Conservation (phyloP, 2,329 filamentous ascomycete species). For the Chalara sp. region DNA sequence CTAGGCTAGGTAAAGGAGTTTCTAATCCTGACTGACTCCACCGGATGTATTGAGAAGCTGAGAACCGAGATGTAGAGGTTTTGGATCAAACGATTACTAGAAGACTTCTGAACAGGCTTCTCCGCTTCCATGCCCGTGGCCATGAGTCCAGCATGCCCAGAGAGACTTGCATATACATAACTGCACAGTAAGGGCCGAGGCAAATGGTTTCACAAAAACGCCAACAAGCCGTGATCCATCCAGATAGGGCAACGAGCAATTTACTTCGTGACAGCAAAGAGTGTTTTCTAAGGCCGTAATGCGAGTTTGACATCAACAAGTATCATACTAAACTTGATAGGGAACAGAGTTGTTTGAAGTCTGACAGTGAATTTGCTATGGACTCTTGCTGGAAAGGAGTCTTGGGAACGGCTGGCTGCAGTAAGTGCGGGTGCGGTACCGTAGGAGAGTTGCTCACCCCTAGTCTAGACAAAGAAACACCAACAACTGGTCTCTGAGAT, state of each 20-base stretch:
- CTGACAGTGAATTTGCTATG: slow-evolving; percentile 19
- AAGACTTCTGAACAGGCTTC: slow-evolving; percentile 22
- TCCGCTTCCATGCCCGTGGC: slow-evolving; percentile 23
- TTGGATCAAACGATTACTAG: slow-evolving; percentile 18
- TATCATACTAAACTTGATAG: slow-evolving; percentile 22
- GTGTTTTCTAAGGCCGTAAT: slow-evolving; percentile 17
- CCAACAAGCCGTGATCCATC: slow-evolving; percentile 13
- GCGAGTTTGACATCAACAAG: slow-evolving; percentile 27
- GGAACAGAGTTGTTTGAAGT: slow-evolving; percentile 26
- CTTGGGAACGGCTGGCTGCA: slow-evolving; percentile 38
- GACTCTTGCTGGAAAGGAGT: slow-evolving; percentile 23
- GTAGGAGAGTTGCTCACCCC: slow-evolving; percentile 22
- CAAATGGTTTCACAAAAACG: slow-evolving; percentile 21
- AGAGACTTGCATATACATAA: slow-evolving; percentile 20
- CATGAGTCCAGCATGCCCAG: slow-evolving; percentile 18
- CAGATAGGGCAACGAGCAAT: slow-evolving; percentile 17
- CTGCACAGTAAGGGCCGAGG: slow-evolving; percentile 22
- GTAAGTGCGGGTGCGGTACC: slow-evolving; percentile 34
- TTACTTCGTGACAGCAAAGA: slow-evolving; percentile 20
- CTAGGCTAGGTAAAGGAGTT: too few relatives aligned
- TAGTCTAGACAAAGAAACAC: slow-evolving; percentile 40
- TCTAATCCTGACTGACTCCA: too few relatives aligned
- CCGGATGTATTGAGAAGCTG: slow-evolving; percentile 9
- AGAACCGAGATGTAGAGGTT: slow-evolving; percentile 15
- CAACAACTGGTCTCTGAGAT: slow-evolving; percentile 12